Percentiles rank a stretch among this genome's conserved stretches.
Evolutionary conservation across 179 eudicot species (phyloP).

Genomic region (Vitellaria paradoxa): DNA sequence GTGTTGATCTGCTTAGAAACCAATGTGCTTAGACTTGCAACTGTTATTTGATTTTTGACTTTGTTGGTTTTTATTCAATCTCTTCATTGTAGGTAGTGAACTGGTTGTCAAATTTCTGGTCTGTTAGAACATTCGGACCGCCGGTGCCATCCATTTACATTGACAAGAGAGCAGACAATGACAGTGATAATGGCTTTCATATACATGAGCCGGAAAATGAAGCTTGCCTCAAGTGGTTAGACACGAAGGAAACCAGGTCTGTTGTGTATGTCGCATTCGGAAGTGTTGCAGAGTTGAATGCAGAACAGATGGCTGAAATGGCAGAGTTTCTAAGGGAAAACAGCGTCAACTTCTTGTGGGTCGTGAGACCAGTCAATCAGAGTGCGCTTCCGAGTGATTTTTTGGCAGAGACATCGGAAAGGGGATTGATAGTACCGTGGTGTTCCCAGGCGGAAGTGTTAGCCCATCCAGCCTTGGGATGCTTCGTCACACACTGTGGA

Average conservation of each 20-base stretch:
- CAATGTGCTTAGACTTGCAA: not conserved
- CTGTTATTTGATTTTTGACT: not conserved
- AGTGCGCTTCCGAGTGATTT: conserved; percentile 36
- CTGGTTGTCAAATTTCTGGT: conserved; percentile 44
- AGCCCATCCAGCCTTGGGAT: conserved; percentile 29
- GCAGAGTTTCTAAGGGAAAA: conserved; percentile 35
- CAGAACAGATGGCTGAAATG: conserved; percentile 42
- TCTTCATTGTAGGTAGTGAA: conserved; percentile 19
- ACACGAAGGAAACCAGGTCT: conserved; percentile 30
- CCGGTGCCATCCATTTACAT: conserved; percentile 56
- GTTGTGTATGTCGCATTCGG: conserved; percentile 58
- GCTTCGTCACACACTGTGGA: conserved; percentile 43
- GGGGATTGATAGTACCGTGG: conserved; percentile 48
- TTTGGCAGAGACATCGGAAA: conserved; percentile 14
- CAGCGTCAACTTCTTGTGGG: conserved; percentile 46
- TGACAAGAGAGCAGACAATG: conserved; percentile 40
- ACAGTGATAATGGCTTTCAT: conserved; percentile 42
- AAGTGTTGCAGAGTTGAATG: conserved; percentile 39
- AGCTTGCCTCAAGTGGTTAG: conserved; percentile 44
- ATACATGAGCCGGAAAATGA: conserved; percentile 33
- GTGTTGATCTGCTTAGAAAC: not conserved
- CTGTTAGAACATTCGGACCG: conserved; percentile 48
- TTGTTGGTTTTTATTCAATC: not conserved
- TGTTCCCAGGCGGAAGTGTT: conserved; percentile 45
- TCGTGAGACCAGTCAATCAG: conserved; percentile 36